Evolutionary conservation across 2,329 filamentous ascomycete species (phyloP), one percentile per base, ranked within the genome.

Genomic region (Lachnellula willkommii): DNA sequence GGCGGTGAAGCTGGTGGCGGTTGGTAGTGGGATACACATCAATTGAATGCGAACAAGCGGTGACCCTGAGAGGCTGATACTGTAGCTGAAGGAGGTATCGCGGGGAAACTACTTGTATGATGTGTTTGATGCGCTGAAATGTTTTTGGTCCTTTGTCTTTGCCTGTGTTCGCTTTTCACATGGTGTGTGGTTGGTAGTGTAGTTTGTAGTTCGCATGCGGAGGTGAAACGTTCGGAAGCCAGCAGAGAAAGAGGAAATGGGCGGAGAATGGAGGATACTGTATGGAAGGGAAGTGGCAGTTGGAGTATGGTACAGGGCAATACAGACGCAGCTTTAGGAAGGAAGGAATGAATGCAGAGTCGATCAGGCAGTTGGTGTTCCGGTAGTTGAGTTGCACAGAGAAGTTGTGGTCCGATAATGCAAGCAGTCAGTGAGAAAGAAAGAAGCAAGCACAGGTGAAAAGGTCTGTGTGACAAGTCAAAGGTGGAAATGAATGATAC

Each of bases 361-460:
- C 26, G 43, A 57, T 51, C 52, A 57, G 51, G 55, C 55, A 57
- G 47, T 57, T 53, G 52, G 35, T 37, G 35, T 15, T 15, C 35
- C 35, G 35, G 35, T 15, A 37, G 35, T 37, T 4, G 6, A 15
- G 11, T 37, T 37, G 22, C 22, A 24, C 22, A 24, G 22, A 24
- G 22, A 24, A 24, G 22, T 24, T 24, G 22, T 24, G 22, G 4
- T 24, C 22, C 22, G 22, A 24, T 24, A 24, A 24, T 24, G 22
- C 37, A 39, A 39, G 8, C 12, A 14, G 12, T n/a, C 15, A 40
- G 37, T 7, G 15, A 15, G 5, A 15, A 17, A 15, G 5, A 15
- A 17, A 40, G 37, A 40, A 39, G 14, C 14, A 39, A 37, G 35
- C 11, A 37, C 3, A 37, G 35, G 35, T 37, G 9, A 37, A n/a